Evolutionary conservation across 139 green algal species (phyloP).

Genomic region (Chlamydomonas asymmetrica): DNA sequence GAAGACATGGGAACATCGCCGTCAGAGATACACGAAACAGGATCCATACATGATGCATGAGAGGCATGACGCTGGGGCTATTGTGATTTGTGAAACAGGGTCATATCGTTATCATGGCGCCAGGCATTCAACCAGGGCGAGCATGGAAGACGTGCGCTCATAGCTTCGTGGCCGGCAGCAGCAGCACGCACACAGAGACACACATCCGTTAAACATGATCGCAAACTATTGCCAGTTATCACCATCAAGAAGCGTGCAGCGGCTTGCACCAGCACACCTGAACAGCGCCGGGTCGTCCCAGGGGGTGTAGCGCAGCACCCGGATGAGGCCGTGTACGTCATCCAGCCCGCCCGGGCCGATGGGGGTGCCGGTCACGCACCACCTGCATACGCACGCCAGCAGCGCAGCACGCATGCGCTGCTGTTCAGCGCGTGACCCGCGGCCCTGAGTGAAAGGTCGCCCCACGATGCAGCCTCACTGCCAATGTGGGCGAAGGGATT

Average conservation of each 20-base stretch:
- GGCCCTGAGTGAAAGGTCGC: too few relatives aligned
- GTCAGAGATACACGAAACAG: not conserved
- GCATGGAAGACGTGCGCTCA: too few relatives aligned
- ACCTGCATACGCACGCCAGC: too few relatives aligned
- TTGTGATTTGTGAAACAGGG: not conserved
- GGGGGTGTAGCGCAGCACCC: slow-evolving; percentile 53
- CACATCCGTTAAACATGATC: too few relatives aligned
- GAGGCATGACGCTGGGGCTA: not conserved
- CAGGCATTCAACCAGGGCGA: too few relatives aligned
- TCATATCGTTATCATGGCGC: not conserved
- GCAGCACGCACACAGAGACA: too few relatives aligned
- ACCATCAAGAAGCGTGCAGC: not conserved
- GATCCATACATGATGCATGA: not conserved
- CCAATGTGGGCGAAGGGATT: too few relatives aligned
- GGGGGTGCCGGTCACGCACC: slow-evolving; percentile 72
- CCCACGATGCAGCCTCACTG: too few relatives aligned
- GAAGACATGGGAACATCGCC: not conserved
- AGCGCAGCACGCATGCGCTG: too few relatives aligned
- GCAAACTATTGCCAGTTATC: too few relatives aligned
- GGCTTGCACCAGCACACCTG: slow-evolving; percentile 17
- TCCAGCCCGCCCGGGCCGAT: slow-evolving; percentile 48
- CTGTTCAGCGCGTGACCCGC: too few relatives aligned
- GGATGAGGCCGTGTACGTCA: slow-evolving; percentile 59
- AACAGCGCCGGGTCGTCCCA: slow-evolving; percentile 32
- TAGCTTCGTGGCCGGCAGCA: too few relatives aligned